Conservation (phyloP, 2,329 filamentous ascomycete genomes). For the Aspergillus fischeri region DNA sequence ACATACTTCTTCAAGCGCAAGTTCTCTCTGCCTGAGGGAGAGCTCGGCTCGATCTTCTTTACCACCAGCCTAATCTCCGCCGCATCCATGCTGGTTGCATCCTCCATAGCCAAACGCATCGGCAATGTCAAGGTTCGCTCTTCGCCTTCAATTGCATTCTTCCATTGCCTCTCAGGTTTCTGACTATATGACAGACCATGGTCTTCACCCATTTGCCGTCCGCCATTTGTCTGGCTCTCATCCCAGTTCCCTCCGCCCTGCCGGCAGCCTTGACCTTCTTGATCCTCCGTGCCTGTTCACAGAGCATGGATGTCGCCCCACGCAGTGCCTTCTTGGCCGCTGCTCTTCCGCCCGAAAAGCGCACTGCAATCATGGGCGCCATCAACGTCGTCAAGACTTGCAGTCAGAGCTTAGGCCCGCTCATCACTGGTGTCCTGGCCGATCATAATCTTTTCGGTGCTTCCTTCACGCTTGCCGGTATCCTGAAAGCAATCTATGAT, state of each 20-base stretch:
- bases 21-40: conserved; percentile 50
- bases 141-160: not conserved
- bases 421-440: conserved; percentile 62
- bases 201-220: conserved; percentile 71
- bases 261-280: conserved; percentile 57
- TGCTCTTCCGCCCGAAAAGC: conserved; percentile 59
- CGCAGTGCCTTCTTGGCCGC: conserved; percentile 66
- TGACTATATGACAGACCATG: conserved; percentile 55
- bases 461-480: conserved; percentile 60
- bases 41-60: conserved; percentile 53
- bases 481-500: conserved; percentile 60
- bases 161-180: not conserved
- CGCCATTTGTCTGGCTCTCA: conserved; percentile 59
- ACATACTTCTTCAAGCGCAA: conserved; percentile 56
- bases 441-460: conserved; percentile 56
- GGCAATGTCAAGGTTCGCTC: conserved; percentile 45
- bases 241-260: conserved; percentile 54
- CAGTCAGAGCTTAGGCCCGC: conserved; percentile 58
- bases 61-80: conserved; percentile 42
- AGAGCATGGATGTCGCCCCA: conserved; percentile 68
- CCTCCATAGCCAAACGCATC: conserved; percentile 62
- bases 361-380: conserved; percentile 68
- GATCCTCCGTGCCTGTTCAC: conserved; percentile 57
- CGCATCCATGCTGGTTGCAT: conserved; percentile 48
- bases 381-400: conserved; percentile 67